Evolutionary conservation across 768 basidiomycete species (phyloP), one percentile per base, ranked within the genome.

Genomic region (Rossbeevera mucosa): DNA sequence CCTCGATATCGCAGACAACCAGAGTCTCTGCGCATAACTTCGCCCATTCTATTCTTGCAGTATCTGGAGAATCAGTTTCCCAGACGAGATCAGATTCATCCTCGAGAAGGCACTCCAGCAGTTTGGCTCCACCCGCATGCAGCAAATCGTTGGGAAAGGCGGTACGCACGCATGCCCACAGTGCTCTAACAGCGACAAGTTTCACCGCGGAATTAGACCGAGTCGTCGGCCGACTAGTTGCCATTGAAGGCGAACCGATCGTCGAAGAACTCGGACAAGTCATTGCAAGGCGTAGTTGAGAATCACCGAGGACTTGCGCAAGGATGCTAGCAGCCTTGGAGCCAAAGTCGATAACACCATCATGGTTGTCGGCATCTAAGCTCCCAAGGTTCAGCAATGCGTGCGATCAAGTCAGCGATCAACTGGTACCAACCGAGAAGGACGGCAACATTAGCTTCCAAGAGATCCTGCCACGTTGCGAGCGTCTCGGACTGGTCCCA

Each of bases 1-100:
- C 67, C 7, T 76, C 71, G 3, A 66, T 57, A 45, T 81, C 79
- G 52, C 79, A 80, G 18, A 75, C 65, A 8, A 74, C 66, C 26
- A 80, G 54, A 7, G 77, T 73, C 47, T 86, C 83, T 9, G 81
- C 75, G 52, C 82, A 85, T 0, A 90, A 64, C 14, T 62, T 68
- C 2, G 80, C 76, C 88, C 88, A 91, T 33, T 78, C 72, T 16
- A 64, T 67, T 44, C 78, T 74, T 11, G 81, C 76, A 26, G 74
- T 68, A 31, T 78, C 72, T 2, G 71, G 68, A 16, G 69, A 61
- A 36, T 76, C 75, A 18, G 75, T 71, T 45, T 75, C 72, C 53
- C 66, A 69, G 26, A 77, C 65, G 11, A 82, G 71, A 26, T 73
- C 71, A 14, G 70, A 64, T 50, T 81, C 80, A 36, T 73, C 73